A percentile compares a stretch with the other conserved stretches of the same genome.
phyloP scores from a whole-genome alignment of 805 yeast species.

The Dipodascopsis tothii region DNA sequence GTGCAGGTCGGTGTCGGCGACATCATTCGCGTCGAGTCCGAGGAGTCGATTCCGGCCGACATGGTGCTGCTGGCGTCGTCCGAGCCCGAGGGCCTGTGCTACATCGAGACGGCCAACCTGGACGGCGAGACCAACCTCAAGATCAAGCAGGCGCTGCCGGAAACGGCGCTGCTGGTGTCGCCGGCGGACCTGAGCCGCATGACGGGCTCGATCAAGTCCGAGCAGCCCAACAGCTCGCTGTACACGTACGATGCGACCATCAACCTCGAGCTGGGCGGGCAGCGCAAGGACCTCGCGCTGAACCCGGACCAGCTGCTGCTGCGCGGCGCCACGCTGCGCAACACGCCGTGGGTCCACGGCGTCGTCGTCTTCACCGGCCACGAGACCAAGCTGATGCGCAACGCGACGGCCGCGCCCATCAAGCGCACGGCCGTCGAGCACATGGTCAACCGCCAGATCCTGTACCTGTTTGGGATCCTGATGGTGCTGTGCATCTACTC shows the following conservation, averaged over 20 bases:
- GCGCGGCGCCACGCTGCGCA: slow-evolving; percentile 91
- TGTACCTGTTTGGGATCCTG: slow-evolving; percentile 76
- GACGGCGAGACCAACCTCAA: slow-evolving; percentile 97
- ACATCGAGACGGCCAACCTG: slow-evolving; percentile 92
- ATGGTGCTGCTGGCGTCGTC: slow-evolving; percentile 76
- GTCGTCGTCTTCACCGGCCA: slow-evolving; percentile 94
- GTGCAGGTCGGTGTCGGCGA: slow-evolving; percentile 86
- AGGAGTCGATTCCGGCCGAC: slow-evolving; percentile 93
- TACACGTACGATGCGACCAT: slow-evolving; percentile 93
- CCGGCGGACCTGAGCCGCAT: slow-evolving; percentile 50
- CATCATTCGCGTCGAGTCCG: slow-evolving; percentile 72
- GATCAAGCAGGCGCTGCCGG: slow-evolving; percentile 79
- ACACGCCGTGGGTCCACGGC: slow-evolving; percentile 93
- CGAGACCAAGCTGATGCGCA: slow-evolving; percentile 95
- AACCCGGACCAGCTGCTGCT: slow-evolving; percentile 85
- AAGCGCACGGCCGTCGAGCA: slow-evolving; percentile 95
- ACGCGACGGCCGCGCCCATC: slow-evolving; percentile 97
- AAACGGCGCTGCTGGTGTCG: slow-evolving; percentile 65
- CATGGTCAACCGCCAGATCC: slow-evolving; percentile 83
- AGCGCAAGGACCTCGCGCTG: slow-evolving; percentile 46
- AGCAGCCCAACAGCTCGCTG: slow-evolving; percentile 86
- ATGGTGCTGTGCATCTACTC: slow-evolving; percentile 71
- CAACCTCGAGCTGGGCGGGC: slow-evolving; percentile 35
- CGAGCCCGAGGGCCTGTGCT: slow-evolving; percentile 96
- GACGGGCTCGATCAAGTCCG: slow-evolving; percentile 63